Evolutionary conservation across 2,329 filamentous ascomycete species (phyloP).

Genomic region (Hypoxylon sp.): DNA sequence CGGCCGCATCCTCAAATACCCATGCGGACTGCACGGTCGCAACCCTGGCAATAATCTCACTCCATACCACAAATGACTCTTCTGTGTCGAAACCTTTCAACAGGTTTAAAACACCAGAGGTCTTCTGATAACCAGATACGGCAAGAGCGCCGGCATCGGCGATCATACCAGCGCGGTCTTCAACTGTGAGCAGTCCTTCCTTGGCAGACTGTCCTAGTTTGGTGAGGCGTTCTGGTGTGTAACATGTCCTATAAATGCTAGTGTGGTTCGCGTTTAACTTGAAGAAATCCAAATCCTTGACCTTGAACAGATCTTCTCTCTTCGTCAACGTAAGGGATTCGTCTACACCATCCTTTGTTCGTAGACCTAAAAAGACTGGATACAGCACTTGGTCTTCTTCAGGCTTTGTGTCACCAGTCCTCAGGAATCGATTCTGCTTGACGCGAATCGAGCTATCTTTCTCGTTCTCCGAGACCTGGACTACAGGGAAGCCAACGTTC

Average conservation of each 20-base stretch:
- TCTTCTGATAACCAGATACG: constrained; percentile 92
- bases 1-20: constrained; percentile 85
- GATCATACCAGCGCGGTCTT: constrained; percentile 95
- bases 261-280: constrained; percentile 97
- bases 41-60: constrained; percentile 86
- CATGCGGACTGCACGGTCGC: constrained; percentile 85
- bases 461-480: constrained; percentile 85
- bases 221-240: constrained; percentile 83
- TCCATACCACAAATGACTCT: constrained; percentile 94
- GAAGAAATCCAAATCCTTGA: constrained; percentile 89
- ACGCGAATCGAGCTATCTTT: constrained; percentile 81
- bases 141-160: constrained; percentile 92
- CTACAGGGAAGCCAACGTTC: constrained; percentile 92
- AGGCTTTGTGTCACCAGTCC: constrained; percentile 92
- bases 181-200: constrained; percentile 82
- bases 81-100: constrained; percentile 89
- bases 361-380: constrained; percentile 89
- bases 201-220: constrained; percentile 92
- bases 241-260: constrained; percentile 91
- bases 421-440: constrained; percentile 95
- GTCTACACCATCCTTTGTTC: constrained; percentile 86
- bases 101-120: constrained; percentile 87
- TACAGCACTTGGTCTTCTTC: constrained; percentile 92
- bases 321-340: constrained; percentile 79
- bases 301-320: constrained; percentile 82